Evolutionary conservation across 2,329 filamentous ascomycete genomes (phyloP).

Genomic region (Diplocarpon mali): DNA sequence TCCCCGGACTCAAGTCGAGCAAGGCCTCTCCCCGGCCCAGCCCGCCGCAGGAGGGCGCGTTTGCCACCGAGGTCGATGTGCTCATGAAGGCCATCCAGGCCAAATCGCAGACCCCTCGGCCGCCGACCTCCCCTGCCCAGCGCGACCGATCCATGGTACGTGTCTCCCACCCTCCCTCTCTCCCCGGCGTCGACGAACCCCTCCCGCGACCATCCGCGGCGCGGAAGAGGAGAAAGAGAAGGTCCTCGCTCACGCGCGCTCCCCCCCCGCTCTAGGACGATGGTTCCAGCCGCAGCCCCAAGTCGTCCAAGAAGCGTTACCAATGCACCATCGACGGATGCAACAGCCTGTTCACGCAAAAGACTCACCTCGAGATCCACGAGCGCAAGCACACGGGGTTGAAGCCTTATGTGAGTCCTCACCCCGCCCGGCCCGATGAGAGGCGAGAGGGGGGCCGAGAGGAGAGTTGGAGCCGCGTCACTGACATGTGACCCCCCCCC

Average conservation of each 20-base stretch:
- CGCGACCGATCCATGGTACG: conserved; percentile 21
- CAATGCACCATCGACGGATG: conserved; percentile 65
- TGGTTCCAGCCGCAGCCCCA: conserved; percentile 1
- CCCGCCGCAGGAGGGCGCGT: conserved; percentile 40
- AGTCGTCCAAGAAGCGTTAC: conserved; percentile 46
- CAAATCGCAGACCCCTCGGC: conserved; percentile 37
- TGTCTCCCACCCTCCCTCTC: conserved; percentile 26
- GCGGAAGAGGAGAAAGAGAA: conserved; percentile 8
- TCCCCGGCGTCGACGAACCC: too few relatives aligned
- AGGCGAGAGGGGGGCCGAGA: too few relatives aligned
- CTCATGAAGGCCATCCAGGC: conserved; percentile 82
- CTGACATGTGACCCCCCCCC: conserved; percentile 11
- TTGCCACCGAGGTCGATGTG: conserved; percentile 74
- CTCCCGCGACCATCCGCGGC: too few relatives aligned
- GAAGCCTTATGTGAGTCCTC: conserved; percentile 68
- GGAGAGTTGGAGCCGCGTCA: too few relatives aligned
- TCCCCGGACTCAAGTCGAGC: conserved; percentile 4
- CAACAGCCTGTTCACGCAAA: conserved; percentile 75
- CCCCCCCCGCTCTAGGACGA: conserved; percentile 14
- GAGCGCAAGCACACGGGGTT: conserved; percentile 78
- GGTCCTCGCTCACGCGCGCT: conserved; percentile 18
- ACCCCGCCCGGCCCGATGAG: too few relatives aligned
- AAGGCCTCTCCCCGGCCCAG: not conserved
- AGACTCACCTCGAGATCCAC: conserved; percentile 88
- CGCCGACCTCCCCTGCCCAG: conserved; percentile 15